Evolutionary conservation across 192 early-diverging fungal genomes (phyloP).

Genomic region (Entomortierella beljakovae): DNA sequence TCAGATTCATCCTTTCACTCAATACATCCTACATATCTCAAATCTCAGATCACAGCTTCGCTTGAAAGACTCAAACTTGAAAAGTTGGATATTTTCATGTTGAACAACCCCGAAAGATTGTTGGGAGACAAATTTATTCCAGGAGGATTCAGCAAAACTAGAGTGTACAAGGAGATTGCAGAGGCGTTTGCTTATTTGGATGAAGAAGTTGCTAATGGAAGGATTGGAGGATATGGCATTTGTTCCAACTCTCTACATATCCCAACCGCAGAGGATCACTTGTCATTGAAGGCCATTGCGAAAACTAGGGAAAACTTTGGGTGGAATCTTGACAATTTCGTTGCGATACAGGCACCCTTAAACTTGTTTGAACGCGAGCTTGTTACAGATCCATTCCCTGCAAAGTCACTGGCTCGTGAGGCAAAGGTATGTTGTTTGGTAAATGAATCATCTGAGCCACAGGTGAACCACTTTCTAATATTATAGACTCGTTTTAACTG

Average conservation of each 20-base stretch:
- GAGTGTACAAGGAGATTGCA: slow-evolving; percentile 70
- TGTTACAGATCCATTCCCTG: slow-evolving; percentile 42
- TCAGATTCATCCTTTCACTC: slow-evolving; percentile 67
- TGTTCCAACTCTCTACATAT: slow-evolving; percentile 74
- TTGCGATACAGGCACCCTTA: slow-evolving; percentile 75
- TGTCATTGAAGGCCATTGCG: slow-evolving; percentile 66
- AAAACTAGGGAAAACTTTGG: slow-evolving; percentile 38
- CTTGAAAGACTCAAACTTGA: slow-evolving; percentile 65
- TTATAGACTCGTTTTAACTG: too few species aligned
- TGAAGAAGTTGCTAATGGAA: slow-evolving; percentile 64
- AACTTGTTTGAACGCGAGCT: slow-evolving; percentile 80
- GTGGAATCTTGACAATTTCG: slow-evolving; percentile 62
- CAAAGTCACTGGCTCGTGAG: slow-evolving; percentile 46
- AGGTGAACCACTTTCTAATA: too few species aligned
- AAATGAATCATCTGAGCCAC: too few species aligned
- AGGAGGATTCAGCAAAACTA: slow-evolving; percentile 20
- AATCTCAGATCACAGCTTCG: slow-evolving; percentile 64
- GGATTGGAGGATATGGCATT: slow-evolving; percentile 77
- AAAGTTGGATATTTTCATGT: slow-evolving; percentile 76
- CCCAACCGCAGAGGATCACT: slow-evolving; percentile 67
- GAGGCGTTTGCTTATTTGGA: slow-evolving; percentile 72
- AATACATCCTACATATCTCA: slow-evolving; percentile 70
- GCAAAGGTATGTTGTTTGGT: slow-evolving; percentile 50
- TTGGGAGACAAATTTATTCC: slow-evolving; percentile 54
- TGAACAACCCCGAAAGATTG: slow-evolving; percentile 84